Evolutionary conservation across 805 yeast species (phyloP).

Genomic region (Candida nonsorbophila): DNA sequence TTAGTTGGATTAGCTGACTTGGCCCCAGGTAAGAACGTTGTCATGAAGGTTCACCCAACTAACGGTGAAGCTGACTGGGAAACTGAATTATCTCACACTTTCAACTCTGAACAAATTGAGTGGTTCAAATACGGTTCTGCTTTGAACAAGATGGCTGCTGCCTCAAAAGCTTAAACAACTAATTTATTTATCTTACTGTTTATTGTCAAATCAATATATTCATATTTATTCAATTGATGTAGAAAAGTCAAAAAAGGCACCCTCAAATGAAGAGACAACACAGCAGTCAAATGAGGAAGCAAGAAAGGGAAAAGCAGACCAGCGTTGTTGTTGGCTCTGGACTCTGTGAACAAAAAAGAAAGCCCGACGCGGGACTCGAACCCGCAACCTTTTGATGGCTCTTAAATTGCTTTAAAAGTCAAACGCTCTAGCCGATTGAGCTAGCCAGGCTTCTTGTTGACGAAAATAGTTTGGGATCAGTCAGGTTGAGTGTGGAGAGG

Average conservation of each 20-base stretch:
- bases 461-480: not conserved
- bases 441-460: conserved; percentile 2
- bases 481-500: no score
- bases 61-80: conserved; percentile 79
- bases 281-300: no score
- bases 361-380: conserved; percentile 4
- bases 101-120: conserved; percentile 93
- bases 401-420: conserved; percentile 2
- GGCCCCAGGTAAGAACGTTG: conserved; percentile 90
- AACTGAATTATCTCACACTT: conserved; percentile 90
- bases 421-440: conserved; percentile 4
- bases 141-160: conserved; percentile 84
- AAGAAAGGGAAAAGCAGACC: no score
- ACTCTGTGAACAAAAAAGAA: conserved; percentile 1
- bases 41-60: conserved; percentile 66
- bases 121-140: conserved; percentile 99
- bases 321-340: no score
- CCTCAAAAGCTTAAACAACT: conserved; percentile 4
- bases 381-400: conserved; percentile 3
- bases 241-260: no score
- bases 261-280: no score
- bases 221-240: conserved; percentile 2
- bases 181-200: no score
- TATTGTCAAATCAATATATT: conserved; percentile 1
- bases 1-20: conserved; percentile 76